These are phyloP conservation scores for Helicostylum pulchrum DNA, from an alignment of 192 early-diverging fungal genomes.

Conservation along the genomic window DNA sequence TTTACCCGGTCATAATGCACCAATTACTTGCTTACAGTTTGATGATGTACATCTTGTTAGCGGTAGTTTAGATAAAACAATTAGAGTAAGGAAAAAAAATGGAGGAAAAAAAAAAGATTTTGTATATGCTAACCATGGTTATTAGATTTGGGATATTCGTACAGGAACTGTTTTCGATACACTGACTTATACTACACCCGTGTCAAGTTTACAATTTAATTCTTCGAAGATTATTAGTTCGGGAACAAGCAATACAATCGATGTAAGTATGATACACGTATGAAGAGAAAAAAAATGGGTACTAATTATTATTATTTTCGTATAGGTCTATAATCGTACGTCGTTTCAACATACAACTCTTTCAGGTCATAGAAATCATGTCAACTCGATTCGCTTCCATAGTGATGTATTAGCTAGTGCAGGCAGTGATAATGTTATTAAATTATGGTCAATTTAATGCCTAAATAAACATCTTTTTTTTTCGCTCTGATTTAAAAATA, in stretches of 20 bases:
- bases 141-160: conserved; percentile 73
- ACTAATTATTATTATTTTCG: background rate
- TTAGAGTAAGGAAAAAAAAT: conserved; percentile 38
- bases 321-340: conserved; percentile 56
- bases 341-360: conserved; percentile 61
- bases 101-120: background rate
- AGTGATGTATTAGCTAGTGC: conserved; percentile 56
- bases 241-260: conserved; percentile 37
- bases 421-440: conserved; percentile 59
- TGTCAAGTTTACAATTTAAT: conserved; percentile 54
- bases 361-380: conserved; percentile 43
- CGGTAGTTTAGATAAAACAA: conserved; percentile 63
- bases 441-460: conserved; percentile 54
- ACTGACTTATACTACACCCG: conserved; percentile 50
- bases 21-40: conserved; percentile 62
- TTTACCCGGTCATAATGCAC: conserved; percentile 60
- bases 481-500: no score
- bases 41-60: conserved; percentile 71
- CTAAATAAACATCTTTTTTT: no score
- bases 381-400: conserved; percentile 43
- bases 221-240: conserved; percentile 53
- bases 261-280: conserved; percentile 28
- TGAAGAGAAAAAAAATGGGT: background rate
- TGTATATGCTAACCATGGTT: background rate
- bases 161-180: conserved; percentile 62